phyloP scores from a whole-genome alignment of 1,284 basidiomycete species.

The Grifola frondosa region DNA sequence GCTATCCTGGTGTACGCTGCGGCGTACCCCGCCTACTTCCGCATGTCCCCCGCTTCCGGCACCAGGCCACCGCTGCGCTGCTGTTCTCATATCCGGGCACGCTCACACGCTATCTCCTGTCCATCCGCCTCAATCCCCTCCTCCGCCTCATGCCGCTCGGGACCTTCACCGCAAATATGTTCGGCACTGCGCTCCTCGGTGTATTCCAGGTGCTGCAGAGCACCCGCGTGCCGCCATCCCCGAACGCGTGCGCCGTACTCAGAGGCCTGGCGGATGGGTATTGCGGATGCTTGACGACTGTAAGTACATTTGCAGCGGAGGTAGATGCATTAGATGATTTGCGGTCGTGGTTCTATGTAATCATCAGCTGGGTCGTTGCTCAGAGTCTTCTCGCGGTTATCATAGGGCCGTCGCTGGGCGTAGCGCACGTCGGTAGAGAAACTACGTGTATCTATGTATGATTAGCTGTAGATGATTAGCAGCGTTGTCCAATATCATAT shows the following conservation, averaged over 20 bases:
- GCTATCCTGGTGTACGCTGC: slow-evolving; percentile 62
- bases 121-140: slow-evolving; percentile 69
- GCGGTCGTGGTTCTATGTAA: slow-evolving; percentile 67
- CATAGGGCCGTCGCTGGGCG: slow-evolving; percentile 71
- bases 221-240: slow-evolving; percentile 42
- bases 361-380: slow-evolving; percentile 66
- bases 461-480: no score
- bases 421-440: slow-evolving; percentile 42
- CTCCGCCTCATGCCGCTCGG: slow-evolving; percentile 76
- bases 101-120: slow-evolving; percentile 80
- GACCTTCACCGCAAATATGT: slow-evolving; percentile 84
- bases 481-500: no score
- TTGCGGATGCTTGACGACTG: slow-evolving; percentile 92
- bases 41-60: slow-evolving; percentile 71
- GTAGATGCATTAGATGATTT: slow-evolving; percentile 56
- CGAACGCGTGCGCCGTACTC: slow-evolving; percentile 66
- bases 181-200: slow-evolving; percentile 78
- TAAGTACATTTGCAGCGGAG: slow-evolving; percentile 93
- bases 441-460: slow-evolving; percentile 35
- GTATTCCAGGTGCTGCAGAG: slow-evolving; percentile 73
- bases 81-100: slow-evolving; percentile 90
- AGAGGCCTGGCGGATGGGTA: slow-evolving; percentile 89
- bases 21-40: slow-evolving; percentile 77
- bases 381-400: slow-evolving; percentile 78
- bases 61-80: slow-evolving; percentile 84